These are phyloP conservation scores for Nakazawaea pomicola DNA, from an alignment of 805 yeast species.

Conservation along the genomic window DNA sequence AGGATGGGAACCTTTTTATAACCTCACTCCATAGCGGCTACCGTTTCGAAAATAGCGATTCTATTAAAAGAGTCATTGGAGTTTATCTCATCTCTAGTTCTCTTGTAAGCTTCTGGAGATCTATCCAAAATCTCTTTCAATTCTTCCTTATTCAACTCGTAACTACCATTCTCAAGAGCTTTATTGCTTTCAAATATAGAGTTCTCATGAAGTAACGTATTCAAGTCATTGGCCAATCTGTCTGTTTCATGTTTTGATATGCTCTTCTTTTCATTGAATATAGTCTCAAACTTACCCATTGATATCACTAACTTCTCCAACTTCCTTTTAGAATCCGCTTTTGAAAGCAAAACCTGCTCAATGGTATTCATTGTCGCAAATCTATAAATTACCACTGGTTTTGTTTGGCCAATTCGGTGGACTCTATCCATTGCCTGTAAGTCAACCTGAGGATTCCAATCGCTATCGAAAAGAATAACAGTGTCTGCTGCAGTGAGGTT, in stretches of 20 bases:
- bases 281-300: constrained; percentile 50
- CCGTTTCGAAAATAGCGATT: constrained; percentile 11
- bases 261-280: constrained; percentile 20
- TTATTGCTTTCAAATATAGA: constrained; percentile 19
- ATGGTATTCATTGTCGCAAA: constrained; percentile 73
- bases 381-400: constrained; percentile 79
- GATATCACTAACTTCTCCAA: constrained; percentile 74
- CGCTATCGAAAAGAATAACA: constrained; percentile 85
- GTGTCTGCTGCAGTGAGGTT: constrained; percentile 85
- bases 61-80: neutral
- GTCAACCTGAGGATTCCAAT: constrained; percentile 98
- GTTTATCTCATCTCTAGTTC: constrained; percentile 12
- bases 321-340: constrained; percentile 75
- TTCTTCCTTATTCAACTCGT: constrained; percentile 33
- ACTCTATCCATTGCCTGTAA: constrained; percentile 95
- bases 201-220: constrained; percentile 33
- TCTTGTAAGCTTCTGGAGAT: constrained; percentile 34
- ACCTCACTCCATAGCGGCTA: constrained; percentile 6
- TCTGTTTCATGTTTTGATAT: constrained; percentile 14
- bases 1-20: neutral
- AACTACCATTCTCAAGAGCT: constrained; percentile 13
- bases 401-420: constrained; percentile 86
- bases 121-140: constrained; percentile 47
- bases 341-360: constrained; percentile 75
- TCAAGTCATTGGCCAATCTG: constrained; percentile 34